Conservation (phyloP, 306 rosid genomes). For the Inga oerstediana region DNA sequence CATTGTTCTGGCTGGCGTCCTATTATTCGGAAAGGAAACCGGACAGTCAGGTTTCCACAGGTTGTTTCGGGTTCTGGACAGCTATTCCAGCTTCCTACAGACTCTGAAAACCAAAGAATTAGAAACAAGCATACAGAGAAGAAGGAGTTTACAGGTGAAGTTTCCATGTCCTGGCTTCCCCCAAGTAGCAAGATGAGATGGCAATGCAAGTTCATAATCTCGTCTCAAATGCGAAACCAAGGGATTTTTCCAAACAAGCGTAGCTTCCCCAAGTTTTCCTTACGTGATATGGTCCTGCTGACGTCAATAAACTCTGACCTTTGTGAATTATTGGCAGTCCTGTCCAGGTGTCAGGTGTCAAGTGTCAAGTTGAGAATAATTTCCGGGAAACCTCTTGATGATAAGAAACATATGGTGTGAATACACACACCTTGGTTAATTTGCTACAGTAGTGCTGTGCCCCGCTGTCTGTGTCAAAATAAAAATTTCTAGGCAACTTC, state of each 20-base stretch:
- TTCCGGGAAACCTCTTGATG: too few species aligned
- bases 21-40: too few species aligned
- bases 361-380: background rate
- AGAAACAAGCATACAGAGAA: background rate
- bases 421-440: background rate
- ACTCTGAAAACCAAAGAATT: background rate
- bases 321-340: background rate
- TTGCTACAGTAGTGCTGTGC: background rate
- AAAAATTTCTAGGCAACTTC: background rate
- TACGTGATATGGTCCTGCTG: background rate
- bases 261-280: background rate
- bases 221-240: background rate
- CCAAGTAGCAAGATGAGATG: background rate
- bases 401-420: too few species aligned
- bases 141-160: background rate
- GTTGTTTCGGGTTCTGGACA: slow-evolving; percentile 8
- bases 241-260: background rate
- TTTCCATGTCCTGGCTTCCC: background rate
- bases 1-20: too few species aligned
- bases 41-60: too few species aligned
- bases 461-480: background rate
- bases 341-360: background rate
- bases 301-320: background rate
- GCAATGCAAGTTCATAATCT: background rate
- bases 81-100: background rate